Evolutionary conservation across 2,329 filamentous ascomycete species (phyloP).

Genomic region (Pestalotiopsis sp.): DNA sequence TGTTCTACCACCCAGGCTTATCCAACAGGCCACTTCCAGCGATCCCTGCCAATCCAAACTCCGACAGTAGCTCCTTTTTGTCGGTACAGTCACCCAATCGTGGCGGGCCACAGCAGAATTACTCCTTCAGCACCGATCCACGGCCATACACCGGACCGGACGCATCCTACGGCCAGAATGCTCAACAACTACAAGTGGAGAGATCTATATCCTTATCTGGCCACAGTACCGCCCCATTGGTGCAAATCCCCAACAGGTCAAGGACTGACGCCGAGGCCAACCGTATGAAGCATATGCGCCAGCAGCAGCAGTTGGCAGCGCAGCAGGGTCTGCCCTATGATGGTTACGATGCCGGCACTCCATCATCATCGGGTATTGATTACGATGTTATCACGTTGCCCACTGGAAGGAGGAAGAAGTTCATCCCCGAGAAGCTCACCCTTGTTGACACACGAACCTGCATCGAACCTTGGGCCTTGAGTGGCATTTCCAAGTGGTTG

Average conservation of each 20-base stretch:
- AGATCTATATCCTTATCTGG: slow-evolving; percentile 83
- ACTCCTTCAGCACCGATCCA: slow-evolving; percentile 52
- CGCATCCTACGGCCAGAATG: slow-evolving; percentile 47
- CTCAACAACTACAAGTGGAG: slow-evolving; percentile 54
- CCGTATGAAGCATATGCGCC: slow-evolving; percentile 48
- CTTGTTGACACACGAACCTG: slow-evolving; percentile 83
- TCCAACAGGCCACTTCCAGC: slow-evolving; percentile 65
- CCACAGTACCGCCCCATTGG: slow-evolving; percentile 77
- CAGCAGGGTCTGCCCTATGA: slow-evolving; percentile 56
- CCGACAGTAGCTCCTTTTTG: slow-evolving; percentile 60
- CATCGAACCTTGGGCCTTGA: slow-evolving; percentile 88
- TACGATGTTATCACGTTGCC: slow-evolving; percentile 87
- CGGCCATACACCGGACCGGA: slow-evolving; percentile 49
- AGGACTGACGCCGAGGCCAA: slow-evolving; percentile 85
- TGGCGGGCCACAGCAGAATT: slow-evolving; percentile 50
- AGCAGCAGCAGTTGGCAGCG: slow-evolving; percentile 54
- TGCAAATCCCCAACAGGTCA: slow-evolving; percentile 83
- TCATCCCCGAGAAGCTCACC: slow-evolving; percentile 82
- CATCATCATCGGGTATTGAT: slow-evolving; percentile 52
- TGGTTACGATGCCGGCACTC: slow-evolving; percentile 58
- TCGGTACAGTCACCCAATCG: slow-evolving; percentile 48
- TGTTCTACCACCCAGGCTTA: slow-evolving; percentile 91
- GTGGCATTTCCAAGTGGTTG: slow-evolving; percentile 84
- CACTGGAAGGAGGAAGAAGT: slow-evolving; percentile 77
- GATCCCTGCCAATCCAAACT: slow-evolving; percentile 61